Evolutionary conservation across 768 basidiomycete species (phyloP), one percentile per base, ranked within the genome.

Genomic region (Saitozyma sp.): DNA sequence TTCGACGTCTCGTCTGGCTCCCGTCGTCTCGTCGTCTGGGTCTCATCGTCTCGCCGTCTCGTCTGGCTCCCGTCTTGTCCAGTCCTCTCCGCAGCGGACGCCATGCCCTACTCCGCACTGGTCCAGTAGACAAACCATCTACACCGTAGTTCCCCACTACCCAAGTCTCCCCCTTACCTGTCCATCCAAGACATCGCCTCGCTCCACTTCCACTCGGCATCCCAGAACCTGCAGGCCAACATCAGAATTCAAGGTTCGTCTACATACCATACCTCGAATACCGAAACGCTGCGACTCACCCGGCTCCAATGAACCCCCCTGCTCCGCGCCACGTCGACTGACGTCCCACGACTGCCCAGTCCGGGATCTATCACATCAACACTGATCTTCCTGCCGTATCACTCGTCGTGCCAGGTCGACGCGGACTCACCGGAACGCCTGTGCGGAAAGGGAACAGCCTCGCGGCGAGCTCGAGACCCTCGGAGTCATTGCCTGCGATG

Each of bases 381-480:
- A 51, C 8, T 10, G 14, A 19, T 52, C 10, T 45, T 9, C 16
- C 14, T 45, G 6, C 1, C 40, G 9, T 14, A 14, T 8, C 43
- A 11, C n/a, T 37, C 38, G 20, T 11, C 8, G 55, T 41, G 10
- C 29, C 39, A 20, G 45, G 50, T 39, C 9, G 29, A 55, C 54
- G 41, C 10, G 16, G 2, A 70, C 68, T 64, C 0, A 85, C 83
- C 9, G 86, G 77, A 3, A 92, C 82, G 4, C 91, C 91, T 2
- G 92, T 95, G 17, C 92, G 85, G 29, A 90, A 84, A 5, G 92
- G 92, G 72, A 94, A 89, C n/a, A 92, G 79, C 50, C 88, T 84
- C 1, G 84, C 76, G 0, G 84, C 86, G 57, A 86, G 82, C 76
- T 94, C 92, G 5, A 91, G 80, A 2, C 87, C 87, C 1, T 76